A percentile compares a stretch with the other conserved stretches of the same genome.
Evolutionary conservation across 2,329 filamentous ascomycete species (phyloP).

Genomic region (Allantophomopsis lycopodina): DNA sequence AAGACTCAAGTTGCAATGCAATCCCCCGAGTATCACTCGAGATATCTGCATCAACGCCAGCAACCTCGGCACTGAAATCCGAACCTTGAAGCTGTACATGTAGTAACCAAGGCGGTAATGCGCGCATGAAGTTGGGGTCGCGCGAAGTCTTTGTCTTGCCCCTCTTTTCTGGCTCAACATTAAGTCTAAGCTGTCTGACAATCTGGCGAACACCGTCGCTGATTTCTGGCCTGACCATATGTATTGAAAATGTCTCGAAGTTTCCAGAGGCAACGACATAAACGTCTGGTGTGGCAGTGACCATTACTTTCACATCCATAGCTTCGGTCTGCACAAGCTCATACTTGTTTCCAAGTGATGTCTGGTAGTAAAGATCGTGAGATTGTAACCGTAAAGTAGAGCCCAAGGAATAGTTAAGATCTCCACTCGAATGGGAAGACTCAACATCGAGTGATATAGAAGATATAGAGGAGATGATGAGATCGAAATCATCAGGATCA

Average conservation of each 20-base stretch:
- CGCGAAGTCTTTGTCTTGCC: slow-evolving; percentile 30
- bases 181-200: slow-evolving; percentile 64
- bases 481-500: slow-evolving; percentile 73
- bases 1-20: slow-evolving; percentile 74
- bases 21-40: slow-evolving; percentile 72
- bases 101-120: slow-evolving; percentile 71
- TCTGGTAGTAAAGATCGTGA: slow-evolving; percentile 91
- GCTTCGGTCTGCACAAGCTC: slow-evolving; percentile 80
- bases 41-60: slow-evolving; percentile 73
- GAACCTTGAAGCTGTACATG: slow-evolving; percentile 76
- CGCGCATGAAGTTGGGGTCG: slow-evolving; percentile 59
- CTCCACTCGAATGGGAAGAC: slow-evolving; percentile 84
- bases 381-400: slow-evolving; percentile 74
- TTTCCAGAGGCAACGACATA: slow-evolving; percentile 69
- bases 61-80: slow-evolving; percentile 82
- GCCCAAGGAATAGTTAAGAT: slow-evolving; percentile 74
- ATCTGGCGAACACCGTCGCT: slow-evolving; percentile 88
- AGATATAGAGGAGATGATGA: slow-evolving; percentile 90
- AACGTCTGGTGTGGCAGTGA: slow-evolving; percentile 76
- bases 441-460: slow-evolving; percentile 88
- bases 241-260: slow-evolving; percentile 76
- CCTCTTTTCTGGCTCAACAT: slow-evolving; percentile 50
- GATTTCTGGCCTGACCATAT: slow-evolving; percentile 84
- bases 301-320: slow-evolving; percentile 72
- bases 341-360: slow-evolving; percentile 66